Evolutionary conservation across 2,329 filamentous ascomycete genomes (phyloP), one percentile per base, ranked within the genome.

Genomic region (Cordyceps cateniannulata): DNA sequence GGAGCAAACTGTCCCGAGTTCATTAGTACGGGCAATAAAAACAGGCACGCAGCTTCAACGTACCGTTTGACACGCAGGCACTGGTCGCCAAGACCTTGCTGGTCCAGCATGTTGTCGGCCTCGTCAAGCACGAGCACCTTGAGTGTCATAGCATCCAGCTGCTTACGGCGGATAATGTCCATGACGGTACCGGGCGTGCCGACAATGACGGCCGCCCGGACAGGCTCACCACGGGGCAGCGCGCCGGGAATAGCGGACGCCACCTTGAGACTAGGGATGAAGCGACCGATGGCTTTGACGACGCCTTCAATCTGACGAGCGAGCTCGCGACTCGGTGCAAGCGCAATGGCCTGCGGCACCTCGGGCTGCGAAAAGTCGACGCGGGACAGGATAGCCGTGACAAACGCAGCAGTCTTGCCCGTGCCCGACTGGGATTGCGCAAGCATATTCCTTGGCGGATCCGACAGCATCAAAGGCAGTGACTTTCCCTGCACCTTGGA

Each of bases 341-440:
- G 84, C 38, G 93, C 88, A 47, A 99, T 77, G 16, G 92, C 92
- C 77, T 99, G 95, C 1, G 93, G 93, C 65, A 84, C 80, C 29
- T 85, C 77, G 22, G 86, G 81, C 65, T 84, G 81, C 56, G 71
- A 79, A 62, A 93, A 83, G 70, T 99, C 91, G 70, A 98, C 77
- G 64, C 95, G 91, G 62, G 90, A 90, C 45, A 99, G 83, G 63
- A 96, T 89, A 63, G 96, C 96, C 64, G 96, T 87, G 50, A 95
- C 90, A 73, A 99, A 99, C 24, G 95, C 95, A 22, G 93, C 95
- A 0, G 95, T 99, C 81, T 99, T 99, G 70, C 95, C 95, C 22
- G 95, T 99, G 68, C 95, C 95, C 2, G 95, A 99, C 75, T 99
- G 95, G n/a, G 95, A 99, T 76, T 99, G 95, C 3, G 93, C 95